Evolutionary conservation across 129 eudicot species (phyloP), one percentile per base, ranked within the genome.

Genomic region (Ambrosia artemisiifolia): DNA sequence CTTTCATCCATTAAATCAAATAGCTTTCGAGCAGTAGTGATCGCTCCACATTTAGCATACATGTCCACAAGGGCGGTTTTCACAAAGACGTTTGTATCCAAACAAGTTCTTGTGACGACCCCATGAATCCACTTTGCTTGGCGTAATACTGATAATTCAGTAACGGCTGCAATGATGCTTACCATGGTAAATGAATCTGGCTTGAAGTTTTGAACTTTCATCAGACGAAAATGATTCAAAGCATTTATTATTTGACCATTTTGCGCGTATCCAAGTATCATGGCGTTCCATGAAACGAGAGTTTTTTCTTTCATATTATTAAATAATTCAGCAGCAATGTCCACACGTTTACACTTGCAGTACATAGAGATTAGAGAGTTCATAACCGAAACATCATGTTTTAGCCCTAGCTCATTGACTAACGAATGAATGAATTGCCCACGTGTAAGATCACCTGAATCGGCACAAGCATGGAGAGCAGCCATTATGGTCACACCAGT

Each of bases 71-170:
- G 88, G 67, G 97, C 96, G 14, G 99, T 90, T 82, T 78, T 83
- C 48, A 95, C 89, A 72, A 78, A 95, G 1, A 86, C 77, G 48
- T 95, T 81, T 76, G 43, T 80, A 83, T 84, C 89, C 59, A 84
- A 76, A 79, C 82, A 84, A 35, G 85, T 72, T 77, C 99, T 83
- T 8, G 72, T 80, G 18, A 83, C 86, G 35, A 90, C 69, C 67
- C 99, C 99, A 16, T 95, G 99, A 69, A 90, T 78, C 99, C 99
- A 95, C 74, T 84, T 94, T 44, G 96, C 99, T 65, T 84, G 94
- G 3, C 88, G 88, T 54, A 83, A 67, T 10, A 84, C 79, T 11
- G 99, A 88, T 62, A 88, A 75, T 55, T 95, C 97, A 0, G 99
- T 87, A 11, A 90, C 76, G 14, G 99, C 97, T 56, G 99, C 77